These are phyloP conservation scores for Priceomyces melissophilus DNA, from an alignment of 805 yeast genomes.

Conservation along the genomic window DNA sequence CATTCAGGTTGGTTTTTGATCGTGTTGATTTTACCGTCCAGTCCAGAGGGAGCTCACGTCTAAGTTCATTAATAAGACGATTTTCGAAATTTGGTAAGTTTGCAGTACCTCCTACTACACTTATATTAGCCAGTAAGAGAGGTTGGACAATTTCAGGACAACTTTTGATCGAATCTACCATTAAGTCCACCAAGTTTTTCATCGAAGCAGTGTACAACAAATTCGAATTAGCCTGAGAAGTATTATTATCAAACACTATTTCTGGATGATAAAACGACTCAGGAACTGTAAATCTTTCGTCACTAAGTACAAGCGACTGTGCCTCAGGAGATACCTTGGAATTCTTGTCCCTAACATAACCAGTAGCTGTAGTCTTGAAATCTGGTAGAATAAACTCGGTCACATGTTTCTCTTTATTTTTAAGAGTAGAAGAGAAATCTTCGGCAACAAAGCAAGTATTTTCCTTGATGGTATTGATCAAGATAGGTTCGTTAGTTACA, in stretches of 20 bases:
- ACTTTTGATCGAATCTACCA: slow-evolving; percentile 63
- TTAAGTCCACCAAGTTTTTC: slow-evolving; percentile 71
- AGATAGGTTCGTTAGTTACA: slow-evolving; percentile 83
- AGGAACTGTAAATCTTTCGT: slow-evolving; percentile 86
- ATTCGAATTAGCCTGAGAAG: slow-evolving; percentile 18
- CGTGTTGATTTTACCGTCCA: slow-evolving; percentile 57
- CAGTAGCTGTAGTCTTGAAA: slow-evolving; percentile 73
- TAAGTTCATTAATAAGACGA: slow-evolving; percentile 59
- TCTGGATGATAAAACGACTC: slow-evolving; percentile 87
- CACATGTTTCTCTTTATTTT: slow-evolving; percentile 30
- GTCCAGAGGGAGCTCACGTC: slow-evolving; percentile 66
- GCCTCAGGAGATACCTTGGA: slow-evolving; percentile 40
- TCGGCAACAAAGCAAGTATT: slow-evolving; percentile 64
- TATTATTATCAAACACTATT: slow-evolving; percentile 42
- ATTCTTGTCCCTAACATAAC: slow-evolving; percentile 51
- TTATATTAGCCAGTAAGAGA: slow-evolving; percentile 72
- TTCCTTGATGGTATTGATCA: slow-evolving; percentile 85
- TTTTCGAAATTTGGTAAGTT: slow-evolving; percentile 63
- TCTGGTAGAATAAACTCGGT: slow-evolving; percentile 85
- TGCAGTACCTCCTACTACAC: slow-evolving; percentile 79
- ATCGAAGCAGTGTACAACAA: slow-evolving; percentile 49
- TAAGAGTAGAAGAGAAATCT: slow-evolving; percentile 51
- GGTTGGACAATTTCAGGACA: slow-evolving; percentile 76
- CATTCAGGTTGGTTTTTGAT: slow-evolving; percentile 20
- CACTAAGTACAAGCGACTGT: slow-evolving; percentile 66